phyloP scores from a whole-genome alignment of 768 basidiomycete genomes.

The Fomitopsis serialis region DNA sequence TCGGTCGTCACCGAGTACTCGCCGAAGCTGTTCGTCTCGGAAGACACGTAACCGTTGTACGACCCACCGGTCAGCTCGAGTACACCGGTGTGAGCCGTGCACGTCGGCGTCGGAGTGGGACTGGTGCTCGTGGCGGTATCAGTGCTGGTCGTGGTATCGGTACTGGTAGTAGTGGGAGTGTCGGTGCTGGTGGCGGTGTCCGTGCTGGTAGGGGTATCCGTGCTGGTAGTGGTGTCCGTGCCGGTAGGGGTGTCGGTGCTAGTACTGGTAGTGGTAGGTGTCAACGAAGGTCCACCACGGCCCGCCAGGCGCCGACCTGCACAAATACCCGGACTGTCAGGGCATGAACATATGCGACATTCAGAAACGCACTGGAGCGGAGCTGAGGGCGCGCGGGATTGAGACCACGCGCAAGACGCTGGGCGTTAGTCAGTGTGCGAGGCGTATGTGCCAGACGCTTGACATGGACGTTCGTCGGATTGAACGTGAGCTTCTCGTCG shows the following conservation, averaged over 20 bases:
- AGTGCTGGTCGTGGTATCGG: background rate
- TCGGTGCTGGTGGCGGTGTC: background rate
- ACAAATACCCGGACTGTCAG: background rate
- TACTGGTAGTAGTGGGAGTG: background rate
- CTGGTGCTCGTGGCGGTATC: background rate
- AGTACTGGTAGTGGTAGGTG: background rate
- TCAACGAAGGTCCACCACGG: background rate
- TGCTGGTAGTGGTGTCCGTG: background rate
- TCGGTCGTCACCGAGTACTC: slow-evolving; percentile 15
- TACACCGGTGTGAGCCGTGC: slow-evolving; percentile 5
- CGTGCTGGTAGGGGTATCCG: slow-evolving; percentile 7
- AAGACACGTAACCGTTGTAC: slow-evolving; percentile 3
- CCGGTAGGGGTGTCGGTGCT: slow-evolving; percentile 5
- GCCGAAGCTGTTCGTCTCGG: slow-evolving; percentile 13
- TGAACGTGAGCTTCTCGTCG: background rate
- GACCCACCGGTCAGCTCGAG: slow-evolving; percentile 3
- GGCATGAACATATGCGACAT: background rate
- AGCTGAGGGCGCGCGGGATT: slow-evolving; percentile 12
- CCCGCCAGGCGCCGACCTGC: background rate
- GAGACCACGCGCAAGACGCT: slow-evolving; percentile 16
- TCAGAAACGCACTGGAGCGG: slow-evolving; percentile 6
- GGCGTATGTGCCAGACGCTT: slow-evolving; percentile 2
- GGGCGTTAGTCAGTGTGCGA: slow-evolving; percentile 12
- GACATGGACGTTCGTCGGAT: background rate
- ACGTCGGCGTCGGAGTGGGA: background rate